Evolutionary conservation across 108 stramenopile genomes (phyloP).

Genomic region (Fragilariopsis cylindrus): DNA sequence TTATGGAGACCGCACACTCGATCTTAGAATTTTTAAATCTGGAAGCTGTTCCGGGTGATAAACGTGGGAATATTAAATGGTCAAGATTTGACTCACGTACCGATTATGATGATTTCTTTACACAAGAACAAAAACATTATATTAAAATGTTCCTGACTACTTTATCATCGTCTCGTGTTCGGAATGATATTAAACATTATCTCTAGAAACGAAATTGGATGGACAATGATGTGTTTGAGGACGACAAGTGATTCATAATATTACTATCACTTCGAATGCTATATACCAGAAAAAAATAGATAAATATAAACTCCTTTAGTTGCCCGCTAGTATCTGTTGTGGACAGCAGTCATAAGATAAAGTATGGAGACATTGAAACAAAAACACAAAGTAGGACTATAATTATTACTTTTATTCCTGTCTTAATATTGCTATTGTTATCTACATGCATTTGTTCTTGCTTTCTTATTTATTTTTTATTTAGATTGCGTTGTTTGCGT

Average conservation of each 20-base stretch:
- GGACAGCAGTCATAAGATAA: too few relatives aligned
- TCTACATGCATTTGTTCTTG: background rate
- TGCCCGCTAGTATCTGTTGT: too few relatives aligned
- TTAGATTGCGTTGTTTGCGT: conserved; percentile 35
- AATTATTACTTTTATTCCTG: too few relatives aligned
- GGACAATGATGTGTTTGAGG: too few relatives aligned
- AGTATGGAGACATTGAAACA: too few relatives aligned
- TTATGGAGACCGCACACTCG: conserved; percentile 29
- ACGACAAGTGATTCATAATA: too few relatives aligned
- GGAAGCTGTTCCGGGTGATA: conserved; percentile 11
- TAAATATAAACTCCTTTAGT: too few relatives aligned
- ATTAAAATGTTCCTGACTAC: conserved; percentile 8
- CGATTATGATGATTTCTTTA: conserved; percentile 27
- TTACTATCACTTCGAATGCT: too few relatives aligned
- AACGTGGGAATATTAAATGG: conserved; percentile 13
- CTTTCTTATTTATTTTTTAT: conserved; percentile 1
- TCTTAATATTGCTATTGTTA: too few relatives aligned
- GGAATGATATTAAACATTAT: conserved; percentile 38
- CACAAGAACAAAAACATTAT: background rate
- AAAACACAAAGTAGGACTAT: too few relatives aligned
- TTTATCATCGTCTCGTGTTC: conserved; percentile 22
- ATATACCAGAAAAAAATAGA: too few relatives aligned
- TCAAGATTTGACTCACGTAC: conserved; percentile 13
- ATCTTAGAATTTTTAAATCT: conserved; percentile 71
- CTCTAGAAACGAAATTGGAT: too few relatives aligned